Evolutionary conservation across 805 yeast species (phyloP).

Genomic region (Cyberlindnera amylophila): DNA sequence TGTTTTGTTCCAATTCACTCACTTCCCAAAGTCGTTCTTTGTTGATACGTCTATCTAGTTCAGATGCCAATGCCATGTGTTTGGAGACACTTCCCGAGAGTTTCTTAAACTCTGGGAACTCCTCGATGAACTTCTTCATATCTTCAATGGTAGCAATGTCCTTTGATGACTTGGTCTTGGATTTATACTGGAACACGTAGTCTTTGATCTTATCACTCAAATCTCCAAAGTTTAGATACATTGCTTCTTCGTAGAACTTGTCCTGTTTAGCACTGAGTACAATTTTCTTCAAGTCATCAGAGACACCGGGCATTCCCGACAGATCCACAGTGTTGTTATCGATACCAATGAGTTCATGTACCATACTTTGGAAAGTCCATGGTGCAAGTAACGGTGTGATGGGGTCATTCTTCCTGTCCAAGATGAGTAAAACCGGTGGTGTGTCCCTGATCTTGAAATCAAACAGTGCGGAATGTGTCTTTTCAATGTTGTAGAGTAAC

Average conservation of each 20-base stretch:
- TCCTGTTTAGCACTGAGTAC: conserved; percentile 69
- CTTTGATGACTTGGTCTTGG: conserved; percentile 69
- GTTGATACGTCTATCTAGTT: conserved; percentile 72
- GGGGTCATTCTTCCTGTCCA: conserved; percentile 89
- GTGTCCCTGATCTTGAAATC: conserved; percentile 62
- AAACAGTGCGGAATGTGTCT: conserved; percentile 56
- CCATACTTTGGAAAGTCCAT: conserved; percentile 98
- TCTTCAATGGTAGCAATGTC: conserved; percentile 79
- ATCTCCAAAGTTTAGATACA: conserved; percentile 93
- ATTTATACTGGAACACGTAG: conserved; percentile 78
- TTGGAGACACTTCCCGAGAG: conserved; percentile 84
- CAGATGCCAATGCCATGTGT: conserved; percentile 87
- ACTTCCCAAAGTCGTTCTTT: conserved; percentile 69
- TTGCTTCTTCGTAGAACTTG: conserved; percentile 69
- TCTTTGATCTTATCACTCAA: conserved; percentile 82
- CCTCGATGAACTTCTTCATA: conserved; percentile 85
- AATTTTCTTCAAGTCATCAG: conserved; percentile 59
- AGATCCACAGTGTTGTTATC: conserved; percentile 75
- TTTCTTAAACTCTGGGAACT: conserved; percentile 90
- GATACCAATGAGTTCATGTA: conserved; percentile 86
- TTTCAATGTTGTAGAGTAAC: conserved; percentile 50
- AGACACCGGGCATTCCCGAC: conserved; percentile 48
- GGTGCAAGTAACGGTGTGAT: conserved; percentile 89
- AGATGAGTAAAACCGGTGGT: conserved; percentile 67
- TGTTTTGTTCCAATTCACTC: conserved; percentile 85